phyloP scores from a whole-genome alignment of 306 rosid genomes.

The Morella rubra region DNA sequence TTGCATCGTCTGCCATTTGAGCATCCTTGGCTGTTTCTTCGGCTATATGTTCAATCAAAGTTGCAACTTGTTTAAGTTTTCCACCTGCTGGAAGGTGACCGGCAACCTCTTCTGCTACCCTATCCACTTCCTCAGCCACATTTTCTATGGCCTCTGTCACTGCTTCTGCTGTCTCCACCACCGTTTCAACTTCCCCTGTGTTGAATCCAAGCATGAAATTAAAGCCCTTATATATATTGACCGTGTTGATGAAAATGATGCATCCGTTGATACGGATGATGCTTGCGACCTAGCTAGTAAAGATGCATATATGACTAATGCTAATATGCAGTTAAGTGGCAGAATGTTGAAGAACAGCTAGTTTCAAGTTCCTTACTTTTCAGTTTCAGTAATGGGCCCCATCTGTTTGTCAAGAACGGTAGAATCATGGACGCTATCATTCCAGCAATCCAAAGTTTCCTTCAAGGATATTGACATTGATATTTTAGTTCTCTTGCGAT shows the following conservation, averaged over 20 bases:
- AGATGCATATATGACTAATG: too few species aligned
- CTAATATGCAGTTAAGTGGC: neutral
- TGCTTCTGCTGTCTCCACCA: constrained; percentile 40
- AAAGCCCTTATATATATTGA: neutral
- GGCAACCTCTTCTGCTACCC: constrained; percentile 46
- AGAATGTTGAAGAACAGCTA: neutral
- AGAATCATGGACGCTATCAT: constrained; percentile 26
- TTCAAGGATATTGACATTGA: neutral
- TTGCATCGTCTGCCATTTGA: constrained; percentile 28
- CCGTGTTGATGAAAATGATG: neutral
- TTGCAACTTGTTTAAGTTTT: constrained; percentile 32
- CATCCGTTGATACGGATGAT: too few species aligned
- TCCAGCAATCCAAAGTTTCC: constrained; percentile 42
- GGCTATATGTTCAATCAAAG: constrained; percentile 42
- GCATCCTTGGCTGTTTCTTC: constrained; percentile 31
- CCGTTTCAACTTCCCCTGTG: constrained; percentile 44
- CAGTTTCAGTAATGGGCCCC: constrained; percentile 31
- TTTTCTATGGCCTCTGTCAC: constrained; percentile 48
- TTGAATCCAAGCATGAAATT: neutral
- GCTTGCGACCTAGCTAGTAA: too few species aligned
- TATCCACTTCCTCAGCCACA: constrained; percentile 55
- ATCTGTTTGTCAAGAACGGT: constrained; percentile 40
- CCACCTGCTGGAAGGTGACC: constrained; percentile 47
- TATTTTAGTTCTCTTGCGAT: neutral
- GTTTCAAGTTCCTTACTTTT: constrained; percentile 25